Conservation (phyloP, 2,329 filamentous ascomycete species). For the Remersonia thermophila region DNA sequence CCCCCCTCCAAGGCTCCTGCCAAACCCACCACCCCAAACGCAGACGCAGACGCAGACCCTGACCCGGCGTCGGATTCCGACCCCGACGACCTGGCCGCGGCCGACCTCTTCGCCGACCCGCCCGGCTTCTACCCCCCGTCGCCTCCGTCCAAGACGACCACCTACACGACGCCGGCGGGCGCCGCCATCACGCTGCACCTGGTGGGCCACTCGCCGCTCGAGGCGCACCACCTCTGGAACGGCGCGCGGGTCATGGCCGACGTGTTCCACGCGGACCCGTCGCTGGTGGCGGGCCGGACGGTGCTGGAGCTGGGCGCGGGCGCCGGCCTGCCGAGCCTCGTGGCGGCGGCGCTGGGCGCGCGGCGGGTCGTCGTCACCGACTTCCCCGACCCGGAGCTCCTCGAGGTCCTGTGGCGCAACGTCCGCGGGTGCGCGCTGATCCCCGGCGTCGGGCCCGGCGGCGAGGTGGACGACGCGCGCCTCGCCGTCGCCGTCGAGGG, state of each 20-base stretch:
- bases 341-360: slow-evolving; percentile 63
- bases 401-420: slow-evolving; percentile 68
- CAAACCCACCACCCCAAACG: no score
- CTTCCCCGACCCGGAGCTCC: slow-evolving; percentile 74
- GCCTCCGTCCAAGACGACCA: slow-evolving; percentile 59
- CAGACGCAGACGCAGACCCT: no score
- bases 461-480: slow-evolving; percentile 23
- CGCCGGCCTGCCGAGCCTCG: slow-evolving; percentile 70
- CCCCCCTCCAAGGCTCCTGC: no score
- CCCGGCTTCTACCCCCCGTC: slow-evolving; percentile 68
- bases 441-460: slow-evolving; percentile 25
- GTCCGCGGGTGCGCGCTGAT: slow-evolving; percentile 43
- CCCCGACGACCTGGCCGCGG: slow-evolving; percentile 23
- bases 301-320: slow-evolving; percentile 84
- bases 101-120: slow-evolving; percentile 65
- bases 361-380: slow-evolving; percentile 67
- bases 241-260: slow-evolving; percentile 65
- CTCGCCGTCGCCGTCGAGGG: slow-evolving; percentile 47
- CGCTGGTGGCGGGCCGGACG: slow-evolving; percentile 51
- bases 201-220: slow-evolving; percentile 78
- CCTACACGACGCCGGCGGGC: slow-evolving; percentile 57
- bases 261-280: slow-evolving; percentile 62
- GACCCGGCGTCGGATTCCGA: slow-evolving; percentile 4
- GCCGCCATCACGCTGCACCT: slow-evolving; percentile 57
- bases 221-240: slow-evolving; percentile 89